These are phyloP conservation scores for Coelastrella sp. DNA, from an alignment of 139 green algal species.

Conservation along the genomic window DNA sequence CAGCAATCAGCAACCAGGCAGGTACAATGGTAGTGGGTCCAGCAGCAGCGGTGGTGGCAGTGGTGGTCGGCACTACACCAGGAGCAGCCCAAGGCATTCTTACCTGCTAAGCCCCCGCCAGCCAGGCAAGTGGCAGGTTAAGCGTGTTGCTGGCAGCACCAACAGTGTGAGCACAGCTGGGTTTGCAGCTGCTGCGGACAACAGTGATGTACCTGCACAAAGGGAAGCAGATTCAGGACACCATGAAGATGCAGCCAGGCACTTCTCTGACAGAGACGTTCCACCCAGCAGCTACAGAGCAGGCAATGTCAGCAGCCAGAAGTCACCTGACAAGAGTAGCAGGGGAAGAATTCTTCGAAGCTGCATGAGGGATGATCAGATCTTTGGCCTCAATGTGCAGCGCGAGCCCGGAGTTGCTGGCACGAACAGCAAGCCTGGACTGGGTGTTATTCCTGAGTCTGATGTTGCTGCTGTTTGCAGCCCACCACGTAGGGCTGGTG, in stretches of 20 bases:
- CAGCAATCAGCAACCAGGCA: neutral
- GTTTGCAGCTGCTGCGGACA: neutral
- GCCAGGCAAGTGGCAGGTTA: conserved; percentile 11
- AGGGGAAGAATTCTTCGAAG: neutral
- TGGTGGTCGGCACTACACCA: neutral
- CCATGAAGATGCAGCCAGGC: too few species aligned
- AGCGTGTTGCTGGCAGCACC: conserved; percentile 16
- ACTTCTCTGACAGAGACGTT: too few species aligned
- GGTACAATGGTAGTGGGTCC: neutral
- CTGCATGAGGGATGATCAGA: neutral
- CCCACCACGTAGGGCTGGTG: neutral
- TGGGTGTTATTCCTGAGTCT: conserved; percentile 24
- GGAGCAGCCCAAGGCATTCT: neutral
- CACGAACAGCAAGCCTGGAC: neutral
- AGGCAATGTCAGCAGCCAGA: neutral
- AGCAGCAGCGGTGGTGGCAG: neutral
- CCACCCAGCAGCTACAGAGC: too few species aligned
- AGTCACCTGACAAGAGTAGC: neutral
- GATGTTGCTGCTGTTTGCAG: neutral
- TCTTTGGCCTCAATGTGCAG: neutral
- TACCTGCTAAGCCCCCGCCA: neutral
- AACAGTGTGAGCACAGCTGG: conserved; percentile 16
- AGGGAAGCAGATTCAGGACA: too few species aligned
- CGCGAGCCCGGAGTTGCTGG: neutral
- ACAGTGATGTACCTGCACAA: neutral